A percentile compares a stretch with the other conserved stretches of the same genome.
Conservation (phyloP, 352 stramenopile genomes). For the Blastocystis sp. region DNA sequence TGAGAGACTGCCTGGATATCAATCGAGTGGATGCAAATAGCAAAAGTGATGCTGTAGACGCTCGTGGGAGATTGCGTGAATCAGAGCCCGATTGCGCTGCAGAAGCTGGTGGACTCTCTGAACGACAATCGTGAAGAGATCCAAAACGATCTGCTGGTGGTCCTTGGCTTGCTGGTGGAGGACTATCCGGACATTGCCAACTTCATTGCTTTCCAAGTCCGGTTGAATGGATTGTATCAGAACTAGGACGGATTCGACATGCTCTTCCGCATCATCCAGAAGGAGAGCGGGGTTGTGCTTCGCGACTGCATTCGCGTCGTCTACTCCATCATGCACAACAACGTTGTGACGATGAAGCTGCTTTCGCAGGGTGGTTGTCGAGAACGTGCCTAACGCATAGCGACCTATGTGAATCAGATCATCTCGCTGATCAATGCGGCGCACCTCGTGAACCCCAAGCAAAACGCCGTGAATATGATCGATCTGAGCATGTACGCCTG, state of each 20-base stretch:
- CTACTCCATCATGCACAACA: conserved; percentile 57
- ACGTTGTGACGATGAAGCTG: conserved; percentile 58
- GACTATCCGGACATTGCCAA: conserved; percentile 61
- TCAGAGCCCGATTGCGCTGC: conserved; percentile 30
- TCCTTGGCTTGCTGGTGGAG: conserved; percentile 42
- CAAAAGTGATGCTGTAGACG: conserved; percentile 6
- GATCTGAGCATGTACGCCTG: conserved; percentile 41
- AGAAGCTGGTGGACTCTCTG: conserved; percentile 54
- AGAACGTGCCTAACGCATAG: neutral
- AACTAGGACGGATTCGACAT: conserved; percentile 58
- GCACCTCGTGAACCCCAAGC: neutral
- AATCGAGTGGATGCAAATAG: neutral
- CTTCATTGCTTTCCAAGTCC: conserved; percentile 57
- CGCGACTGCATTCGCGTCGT: conserved; percentile 52
- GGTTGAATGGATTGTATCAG: neutral
- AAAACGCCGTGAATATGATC: neutral
- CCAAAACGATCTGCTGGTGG: conserved; percentile 53
- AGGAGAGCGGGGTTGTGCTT: neutral
- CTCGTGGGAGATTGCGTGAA: conserved; percentile 52
- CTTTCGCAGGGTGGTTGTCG: conserved; percentile 10
- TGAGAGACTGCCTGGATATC: conserved; percentile 9
- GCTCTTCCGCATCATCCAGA: conserved; percentile 45
- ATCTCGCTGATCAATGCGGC: conserved; percentile 7
- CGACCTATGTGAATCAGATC: conserved; percentile 22
- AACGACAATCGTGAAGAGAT: conserved; percentile 61